Conservation (phyloP, 2,329 filamentous ascomycete species). For the Dactylonectria estremocensis region DNA sequence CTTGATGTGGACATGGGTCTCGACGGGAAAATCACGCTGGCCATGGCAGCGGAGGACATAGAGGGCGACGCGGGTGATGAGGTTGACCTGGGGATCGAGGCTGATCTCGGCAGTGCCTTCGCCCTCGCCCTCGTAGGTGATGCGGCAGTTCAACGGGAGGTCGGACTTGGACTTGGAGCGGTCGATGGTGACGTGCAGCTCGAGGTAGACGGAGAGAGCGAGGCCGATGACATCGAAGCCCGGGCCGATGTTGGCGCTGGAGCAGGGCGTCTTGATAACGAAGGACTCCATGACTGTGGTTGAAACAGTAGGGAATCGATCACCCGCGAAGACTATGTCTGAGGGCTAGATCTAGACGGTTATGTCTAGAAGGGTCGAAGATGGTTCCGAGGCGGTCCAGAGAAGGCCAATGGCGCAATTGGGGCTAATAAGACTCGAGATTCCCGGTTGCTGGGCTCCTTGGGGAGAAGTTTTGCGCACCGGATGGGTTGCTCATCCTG, state of each 20-base stretch:
- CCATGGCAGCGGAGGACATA: slow-evolving; percentile 96
- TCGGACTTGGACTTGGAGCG: slow-evolving; percentile 67
- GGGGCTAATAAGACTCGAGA: slow-evolving; percentile 30
- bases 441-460: slow-evolving; percentile 6
- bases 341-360: slow-evolving; percentile 25
- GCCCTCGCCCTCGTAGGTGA: slow-evolving; percentile 91
- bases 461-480: slow-evolving; percentile 23
- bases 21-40: slow-evolving; percentile 84
- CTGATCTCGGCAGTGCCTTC: slow-evolving; percentile 81
- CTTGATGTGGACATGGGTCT: slow-evolving; percentile 94
- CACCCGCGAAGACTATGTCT: slow-evolving; percentile 9
- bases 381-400: neutral
- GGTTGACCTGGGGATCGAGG: slow-evolving; percentile 87
- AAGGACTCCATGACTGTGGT: slow-evolving; percentile 70
- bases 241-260: slow-evolving; percentile 96
- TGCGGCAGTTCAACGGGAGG: slow-evolving; percentile 84
- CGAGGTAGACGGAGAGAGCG: slow-evolving; percentile 93
- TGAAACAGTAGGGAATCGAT: slow-evolving; percentile 45
- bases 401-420: slow-evolving; percentile 37
- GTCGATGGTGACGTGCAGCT: slow-evolving; percentile 86
- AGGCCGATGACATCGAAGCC: slow-evolving; percentile 99
- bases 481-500: slow-evolving; percentile 3
- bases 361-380: slow-evolving; percentile 12
- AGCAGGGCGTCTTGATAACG: slow-evolving; percentile 87
- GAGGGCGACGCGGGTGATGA: slow-evolving; percentile 93